Evolutionary conservation across 805 yeast species (phyloP), one percentile per base, ranked within the genome.

Genomic region (Cyberlindnera subsufficiens): DNA sequence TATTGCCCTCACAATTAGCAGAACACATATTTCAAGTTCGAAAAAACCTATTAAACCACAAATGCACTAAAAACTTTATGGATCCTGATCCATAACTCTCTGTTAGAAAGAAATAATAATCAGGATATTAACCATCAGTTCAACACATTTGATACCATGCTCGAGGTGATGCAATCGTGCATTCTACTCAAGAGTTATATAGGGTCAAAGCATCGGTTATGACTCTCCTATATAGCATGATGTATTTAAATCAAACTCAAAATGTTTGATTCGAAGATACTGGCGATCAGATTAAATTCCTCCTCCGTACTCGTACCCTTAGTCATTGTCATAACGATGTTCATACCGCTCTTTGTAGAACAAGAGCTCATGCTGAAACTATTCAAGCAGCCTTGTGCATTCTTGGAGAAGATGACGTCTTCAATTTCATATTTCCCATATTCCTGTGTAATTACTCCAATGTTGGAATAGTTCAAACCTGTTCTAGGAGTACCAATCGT

Each of bases 401-500:
- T 47, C 34, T 48, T 46, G 1, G 46, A 16, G 32, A 54, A 52
- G 5, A 37, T 13, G 4, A 46, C 32, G 33, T 52, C 55, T 17
- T 51, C 45, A 14, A 51, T 37, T 17, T 44, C 30, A 20, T 31
- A 46, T 10, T 34, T 32, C 0, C 32, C 37, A 17, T 38, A 30
- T 2, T 4, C n/a, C 33, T 15, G 32, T 30, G 9, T 17, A 19
- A 51, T n/a, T 1, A 44, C 19, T 2, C 59, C 59, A 16, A 55
- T n/a, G 36, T 55, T 55, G 9, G 59, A 55, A 36, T 53, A 33
- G 29, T 46, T 27, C 4, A 51, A 32, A 10, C 53, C 53, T 1
- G 42, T 30, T 39, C 56, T 45, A 8, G 30, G 29, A 6, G 17
- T 32, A 11, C 46, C 47, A 13, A 50, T 36, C 3, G 40, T 38